phyloP scores from a whole-genome alignment of 164 flowering plant genomes.

The Umbellularia californica region DNA sequence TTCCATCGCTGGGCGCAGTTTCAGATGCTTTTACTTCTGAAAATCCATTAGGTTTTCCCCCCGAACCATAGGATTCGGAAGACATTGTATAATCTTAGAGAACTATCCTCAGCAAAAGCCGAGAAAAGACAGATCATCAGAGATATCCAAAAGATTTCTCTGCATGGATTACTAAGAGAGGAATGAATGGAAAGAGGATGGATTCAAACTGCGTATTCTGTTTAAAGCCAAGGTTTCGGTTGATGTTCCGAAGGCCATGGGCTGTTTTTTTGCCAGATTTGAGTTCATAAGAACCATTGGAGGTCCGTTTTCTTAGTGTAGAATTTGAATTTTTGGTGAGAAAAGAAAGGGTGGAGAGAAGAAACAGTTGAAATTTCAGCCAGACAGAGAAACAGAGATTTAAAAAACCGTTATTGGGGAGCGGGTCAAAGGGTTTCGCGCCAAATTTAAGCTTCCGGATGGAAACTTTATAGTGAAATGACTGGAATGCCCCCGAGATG shows the following conservation, averaged over 20 bases:
- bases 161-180: neutral
- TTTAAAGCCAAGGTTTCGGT: neutral
- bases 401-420: neutral
- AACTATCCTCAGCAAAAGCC: neutral
- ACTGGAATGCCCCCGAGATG: neutral
- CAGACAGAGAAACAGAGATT: no score
- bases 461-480: neutral
- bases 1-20: neutral
- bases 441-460: neutral
- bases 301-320: neutral
- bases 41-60: neutral
- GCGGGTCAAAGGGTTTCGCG: neutral
- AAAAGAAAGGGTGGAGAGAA: neutral
- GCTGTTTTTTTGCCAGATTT: neutral
- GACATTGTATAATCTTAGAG: conserved; percentile 3
- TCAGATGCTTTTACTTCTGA: neutral
- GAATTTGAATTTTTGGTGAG: neutral
- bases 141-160: neutral
- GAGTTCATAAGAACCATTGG: neutral
- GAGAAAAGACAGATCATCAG: neutral
- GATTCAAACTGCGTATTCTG: neutral
- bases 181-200: conserved; percentile 6
- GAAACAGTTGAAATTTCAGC: neutral
- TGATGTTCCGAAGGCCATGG: neutral
- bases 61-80: neutral